Evolutionary conservation across 768 basidiomycete genomes (phyloP).

Genomic region (Sutorius australiensis): DNA sequence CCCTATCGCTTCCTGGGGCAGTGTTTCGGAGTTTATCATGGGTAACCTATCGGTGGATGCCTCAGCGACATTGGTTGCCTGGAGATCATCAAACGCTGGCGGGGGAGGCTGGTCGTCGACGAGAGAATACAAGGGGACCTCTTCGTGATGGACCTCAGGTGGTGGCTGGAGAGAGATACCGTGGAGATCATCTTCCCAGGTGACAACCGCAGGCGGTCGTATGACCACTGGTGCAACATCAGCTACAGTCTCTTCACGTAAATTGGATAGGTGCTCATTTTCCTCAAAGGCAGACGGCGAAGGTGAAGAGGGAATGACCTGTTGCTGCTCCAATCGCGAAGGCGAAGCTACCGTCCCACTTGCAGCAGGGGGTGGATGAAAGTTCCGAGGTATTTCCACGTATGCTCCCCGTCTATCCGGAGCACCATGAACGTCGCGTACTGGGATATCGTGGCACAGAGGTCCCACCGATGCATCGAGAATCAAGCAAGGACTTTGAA

Average conservation of each 20-base stretch:
- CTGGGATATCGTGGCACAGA: neutral
- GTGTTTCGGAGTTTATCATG: neutral
- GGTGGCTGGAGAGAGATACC: neutral
- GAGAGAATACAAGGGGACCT: conserved; percentile 21
- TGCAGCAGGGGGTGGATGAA: neutral
- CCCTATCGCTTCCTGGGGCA: neutral
- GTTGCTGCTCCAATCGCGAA: neutral
- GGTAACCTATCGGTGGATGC: neutral
- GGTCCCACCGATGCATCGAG: neutral
- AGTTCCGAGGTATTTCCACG: neutral
- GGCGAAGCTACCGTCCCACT: neutral
- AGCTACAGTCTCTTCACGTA: neutral
- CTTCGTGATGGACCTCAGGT: conserved; percentile 13
- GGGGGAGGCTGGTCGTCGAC: conserved; percentile 24
- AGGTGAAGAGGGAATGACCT: neutral
- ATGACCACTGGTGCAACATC: neutral
- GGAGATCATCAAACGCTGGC: conserved; percentile 22
- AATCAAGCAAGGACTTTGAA: neutral
- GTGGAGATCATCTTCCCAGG: neutral
- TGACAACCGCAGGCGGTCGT: neutral
- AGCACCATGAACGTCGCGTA: neutral
- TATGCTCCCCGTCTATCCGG: neutral
- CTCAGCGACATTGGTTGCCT: neutral
- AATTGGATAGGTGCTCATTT: neutral
- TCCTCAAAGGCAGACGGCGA: conserved; percentile 10